Percentiles rank a stretch among this genome's conserved stretches.
Conservation (phyloP, 257 asterid genomes). For the Fraxinus cuspidata region DNA sequence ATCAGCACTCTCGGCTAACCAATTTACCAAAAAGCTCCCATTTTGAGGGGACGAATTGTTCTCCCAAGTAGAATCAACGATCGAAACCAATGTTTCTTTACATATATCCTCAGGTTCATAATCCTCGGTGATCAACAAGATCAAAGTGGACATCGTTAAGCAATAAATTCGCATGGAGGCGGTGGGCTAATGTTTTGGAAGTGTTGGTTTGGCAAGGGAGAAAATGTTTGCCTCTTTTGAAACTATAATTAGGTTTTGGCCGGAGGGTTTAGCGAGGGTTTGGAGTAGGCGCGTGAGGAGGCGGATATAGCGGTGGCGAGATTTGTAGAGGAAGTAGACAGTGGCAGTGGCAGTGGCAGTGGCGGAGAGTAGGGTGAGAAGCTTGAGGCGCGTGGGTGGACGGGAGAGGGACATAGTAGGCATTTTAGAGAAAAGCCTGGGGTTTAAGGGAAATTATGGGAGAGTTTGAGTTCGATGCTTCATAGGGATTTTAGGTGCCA, state of each 20-base stretch:
- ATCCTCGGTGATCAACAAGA: slow-evolving; percentile 64
- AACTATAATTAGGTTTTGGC: slow-evolving; percentile 18
- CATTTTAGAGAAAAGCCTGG: neutral
- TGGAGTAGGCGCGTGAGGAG: slow-evolving; percentile 49
- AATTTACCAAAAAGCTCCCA: slow-evolving; percentile 76
- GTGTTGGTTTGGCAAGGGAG: slow-evolving; percentile 75
- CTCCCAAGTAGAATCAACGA: slow-evolving; percentile 93
- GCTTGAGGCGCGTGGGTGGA: slow-evolving; percentile 57
- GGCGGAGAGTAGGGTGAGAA: slow-evolving; percentile 76
- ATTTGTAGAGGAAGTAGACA: slow-evolving; percentile 71
- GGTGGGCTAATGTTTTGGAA: slow-evolving; percentile 77
- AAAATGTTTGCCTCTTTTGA: slow-evolving; percentile 67
- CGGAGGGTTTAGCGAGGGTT: slow-evolving; percentile 15
- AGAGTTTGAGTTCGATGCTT: neutral
- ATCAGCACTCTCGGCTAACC: slow-evolving; percentile 85
- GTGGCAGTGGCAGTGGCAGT: slow-evolving; percentile 67
- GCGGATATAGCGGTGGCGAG: slow-evolving; percentile 66
- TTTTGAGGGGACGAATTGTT: slow-evolving; percentile 66
- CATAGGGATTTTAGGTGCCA: neutral
- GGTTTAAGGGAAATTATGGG: slow-evolving; percentile 6
- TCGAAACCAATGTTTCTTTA: slow-evolving; percentile 56
- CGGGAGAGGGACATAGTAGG: slow-evolving; percentile 54
- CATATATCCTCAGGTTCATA: slow-evolving; percentile 89
- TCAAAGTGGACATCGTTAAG: slow-evolving; percentile 57
- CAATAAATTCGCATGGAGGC: slow-evolving; percentile 57